A percentile compares a stretch with the other conserved stretches of the same genome.
These are phyloP conservation scores for Citrus glauca DNA, from an alignment of 345 rosid genomes.

Conservation along the genomic window DNA sequence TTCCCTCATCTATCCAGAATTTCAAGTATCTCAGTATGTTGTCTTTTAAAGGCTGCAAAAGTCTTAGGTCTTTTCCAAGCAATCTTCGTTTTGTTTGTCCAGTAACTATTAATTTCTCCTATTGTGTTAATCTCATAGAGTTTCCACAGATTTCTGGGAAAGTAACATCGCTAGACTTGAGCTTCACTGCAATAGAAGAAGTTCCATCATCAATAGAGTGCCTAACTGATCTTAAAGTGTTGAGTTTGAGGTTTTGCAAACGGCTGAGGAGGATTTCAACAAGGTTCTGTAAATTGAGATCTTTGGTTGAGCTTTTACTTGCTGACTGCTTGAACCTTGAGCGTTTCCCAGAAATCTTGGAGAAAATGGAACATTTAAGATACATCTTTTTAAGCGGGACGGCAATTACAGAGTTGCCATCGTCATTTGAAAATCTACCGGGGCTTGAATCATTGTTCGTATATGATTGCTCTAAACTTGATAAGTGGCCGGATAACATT, in stretches of 20 bases:
- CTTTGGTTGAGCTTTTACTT: rapidly evolving
- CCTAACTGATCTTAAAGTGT: background rate
- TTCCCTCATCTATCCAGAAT: no score
- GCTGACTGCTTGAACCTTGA: rapidly evolving
- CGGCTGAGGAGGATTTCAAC: background rate
- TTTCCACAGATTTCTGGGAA: no score
- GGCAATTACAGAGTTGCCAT: no score
- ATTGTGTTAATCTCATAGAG: no score
- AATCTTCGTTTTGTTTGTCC: no score
- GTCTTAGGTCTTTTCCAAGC: no score
- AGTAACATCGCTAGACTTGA: rapidly evolving
- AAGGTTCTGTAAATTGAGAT: background rate
- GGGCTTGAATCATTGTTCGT: background rate
- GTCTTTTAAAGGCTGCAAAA: no score
- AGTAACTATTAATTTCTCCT: no score
- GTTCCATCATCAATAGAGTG: background rate
- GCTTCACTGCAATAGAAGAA: no score
- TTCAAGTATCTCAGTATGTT: no score
- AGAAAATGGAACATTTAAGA: background rate
- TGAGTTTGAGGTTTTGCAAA: rapidly evolving
- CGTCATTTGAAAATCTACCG: no score
- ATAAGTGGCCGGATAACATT: background rate
- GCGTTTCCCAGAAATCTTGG: background rate
- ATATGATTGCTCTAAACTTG: background rate
- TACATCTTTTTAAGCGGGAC: rapidly evolving